phyloP scores from a whole-genome alignment of 2,329 filamentous ascomycete genomes.

The Verticillium klebahnii region DNA sequence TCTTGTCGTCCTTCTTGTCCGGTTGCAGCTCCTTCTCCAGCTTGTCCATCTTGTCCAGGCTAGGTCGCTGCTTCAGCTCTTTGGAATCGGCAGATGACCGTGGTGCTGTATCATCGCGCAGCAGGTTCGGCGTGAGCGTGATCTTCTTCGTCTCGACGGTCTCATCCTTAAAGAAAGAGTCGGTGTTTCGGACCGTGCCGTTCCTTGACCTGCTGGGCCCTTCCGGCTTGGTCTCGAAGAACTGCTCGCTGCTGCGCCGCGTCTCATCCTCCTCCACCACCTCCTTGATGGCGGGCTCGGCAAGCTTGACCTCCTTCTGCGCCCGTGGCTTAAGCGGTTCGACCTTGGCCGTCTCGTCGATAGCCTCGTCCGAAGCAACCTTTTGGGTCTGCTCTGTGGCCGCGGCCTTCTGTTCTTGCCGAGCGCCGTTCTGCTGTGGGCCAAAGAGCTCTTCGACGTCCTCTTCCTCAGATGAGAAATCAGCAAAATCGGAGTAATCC shows the following conservation, averaged over 20 bases:
- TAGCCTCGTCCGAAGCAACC: constrained; percentile 24
- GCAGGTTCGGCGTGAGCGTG: constrained; percentile 85
- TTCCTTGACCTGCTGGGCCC: constrained; percentile 66
- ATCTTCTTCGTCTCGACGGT: constrained; percentile 95
- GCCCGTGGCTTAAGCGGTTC: constrained; percentile 48
- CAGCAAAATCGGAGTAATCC: constrained; percentile 82
- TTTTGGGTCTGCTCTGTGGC: constrained; percentile 21
- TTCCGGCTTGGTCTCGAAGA: constrained; percentile 50
- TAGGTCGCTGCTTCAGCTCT: constrained; percentile 54
- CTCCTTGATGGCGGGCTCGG: constrained; percentile 21
- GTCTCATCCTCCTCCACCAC: constrained; percentile 30
- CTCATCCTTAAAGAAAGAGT: constrained; percentile 97
- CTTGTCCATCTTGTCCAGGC: constrained; percentile 72
- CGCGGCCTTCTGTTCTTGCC: constrained; percentile 17
- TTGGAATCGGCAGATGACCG: constrained; percentile 51
- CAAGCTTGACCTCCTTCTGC: constrained; percentile 29
- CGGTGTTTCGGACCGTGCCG: constrained; percentile 82
- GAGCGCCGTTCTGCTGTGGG: constrained; percentile 23
- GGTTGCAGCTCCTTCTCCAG: constrained; percentile 46
- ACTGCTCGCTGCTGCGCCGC: constrained; percentile 60
- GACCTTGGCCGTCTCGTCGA: constrained; percentile 51
- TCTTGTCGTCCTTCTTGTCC: constrained; percentile 71
- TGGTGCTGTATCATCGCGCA: constrained; percentile 67
- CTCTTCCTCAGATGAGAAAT: constrained; percentile 73
- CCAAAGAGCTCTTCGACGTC: constrained; percentile 41